Conservation (phyloP, 108 stramenopile genomes). For the Bacterosira constricta region DNA sequence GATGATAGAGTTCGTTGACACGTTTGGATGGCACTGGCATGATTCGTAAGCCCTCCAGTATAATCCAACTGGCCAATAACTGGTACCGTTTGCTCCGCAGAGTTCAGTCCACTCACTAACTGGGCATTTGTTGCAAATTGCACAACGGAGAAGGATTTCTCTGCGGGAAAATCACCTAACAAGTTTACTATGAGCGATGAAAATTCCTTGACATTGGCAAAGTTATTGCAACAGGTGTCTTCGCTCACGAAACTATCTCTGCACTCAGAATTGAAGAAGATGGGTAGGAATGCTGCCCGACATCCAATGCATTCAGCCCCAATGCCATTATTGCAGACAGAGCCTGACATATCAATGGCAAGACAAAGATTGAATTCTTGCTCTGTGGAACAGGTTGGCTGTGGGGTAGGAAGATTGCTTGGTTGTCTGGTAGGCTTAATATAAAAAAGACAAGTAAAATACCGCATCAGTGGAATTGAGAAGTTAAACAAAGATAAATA, state of each 20-base stretch:
- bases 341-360: slow-evolving; percentile 37
- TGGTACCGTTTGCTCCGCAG: slow-evolving; percentile 11
- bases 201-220: slow-evolving; percentile 26
- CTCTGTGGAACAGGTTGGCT: slow-evolving; percentile 9
- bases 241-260: not conserved
- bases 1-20: slow-evolving; percentile 10
- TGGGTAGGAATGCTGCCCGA: slow-evolving; percentile 3
- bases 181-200: slow-evolving; percentile 11
- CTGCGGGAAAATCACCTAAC: slow-evolving; percentile 10
- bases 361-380: slow-evolving; percentile 27
- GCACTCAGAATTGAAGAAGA: not conserved
- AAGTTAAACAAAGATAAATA: too few species aligned
- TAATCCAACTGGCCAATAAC: slow-evolving; percentile 13
- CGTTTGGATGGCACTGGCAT: slow-evolving; percentile 17
- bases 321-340: slow-evolving; percentile 14
- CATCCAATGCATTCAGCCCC: slow-evolving; percentile 21
- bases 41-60: slow-evolving; percentile 30
- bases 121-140: slow-evolving; percentile 24
- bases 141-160: slow-evolving; percentile 32
- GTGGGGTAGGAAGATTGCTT: not conserved
- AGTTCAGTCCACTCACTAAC: not conserved
- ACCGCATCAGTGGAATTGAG: too few species aligned
- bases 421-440: too few species aligned
- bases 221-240: slow-evolving; percentile 29
- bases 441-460: too few species aligned